A percentile compares a stretch with the other conserved stretches of the same genome.
Evolutionary conservation across 495 filamentous ascomycete genomes (phyloP).

Genomic region (Aspergillus sclerotiicarbonarius): DNA sequence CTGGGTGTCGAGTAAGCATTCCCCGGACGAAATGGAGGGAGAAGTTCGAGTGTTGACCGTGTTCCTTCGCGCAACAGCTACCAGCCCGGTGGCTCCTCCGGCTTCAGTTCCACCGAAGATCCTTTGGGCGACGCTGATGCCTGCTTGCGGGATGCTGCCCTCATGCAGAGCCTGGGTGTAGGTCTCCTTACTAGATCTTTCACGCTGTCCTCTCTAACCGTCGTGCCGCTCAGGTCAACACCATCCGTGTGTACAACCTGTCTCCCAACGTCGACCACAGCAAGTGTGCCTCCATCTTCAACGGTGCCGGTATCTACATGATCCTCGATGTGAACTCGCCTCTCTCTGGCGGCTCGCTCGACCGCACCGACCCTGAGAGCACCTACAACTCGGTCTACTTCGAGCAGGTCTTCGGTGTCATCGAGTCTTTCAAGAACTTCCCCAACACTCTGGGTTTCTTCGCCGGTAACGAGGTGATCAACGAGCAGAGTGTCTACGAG

Average conservation of each 20-base stretch:
- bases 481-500: conserved; percentile 50
- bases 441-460: conserved; percentile 92
- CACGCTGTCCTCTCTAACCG: conserved; percentile 7
- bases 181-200: conserved; percentile 2
- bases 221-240: conserved; percentile 60
- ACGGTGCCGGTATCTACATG: conserved; percentile 75
- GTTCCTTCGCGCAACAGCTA: conserved; percentile 49
- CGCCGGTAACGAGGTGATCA: conserved; percentile 91
- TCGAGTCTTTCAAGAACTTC: conserved; percentile 92
- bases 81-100: conserved; percentile 86
- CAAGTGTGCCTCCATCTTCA: conserved; percentile 87
- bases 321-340: conserved; percentile 86
- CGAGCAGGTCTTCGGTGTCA: conserved; percentile 79
- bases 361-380: conserved; percentile 62
- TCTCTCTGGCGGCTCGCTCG: conserved; percentile 70
- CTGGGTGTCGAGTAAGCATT: conserved; percentile 72
- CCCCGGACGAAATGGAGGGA: conserved; percentile 2
- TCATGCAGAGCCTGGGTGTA: conserved; percentile 81
- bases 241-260: conserved; percentile 92
- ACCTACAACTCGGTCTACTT: conserved; percentile 77
- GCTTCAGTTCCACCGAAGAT: conserved; percentile 68
- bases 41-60: conserved; percentile 22
- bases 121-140: conserved; percentile 70
- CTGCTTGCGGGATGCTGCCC: conserved; percentile 86
- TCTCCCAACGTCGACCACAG: conserved; percentile 83